phyloP scores from a whole-genome alignment of 2,329 filamentous ascomycete species.

The Hortaea werneckii region DNA sequence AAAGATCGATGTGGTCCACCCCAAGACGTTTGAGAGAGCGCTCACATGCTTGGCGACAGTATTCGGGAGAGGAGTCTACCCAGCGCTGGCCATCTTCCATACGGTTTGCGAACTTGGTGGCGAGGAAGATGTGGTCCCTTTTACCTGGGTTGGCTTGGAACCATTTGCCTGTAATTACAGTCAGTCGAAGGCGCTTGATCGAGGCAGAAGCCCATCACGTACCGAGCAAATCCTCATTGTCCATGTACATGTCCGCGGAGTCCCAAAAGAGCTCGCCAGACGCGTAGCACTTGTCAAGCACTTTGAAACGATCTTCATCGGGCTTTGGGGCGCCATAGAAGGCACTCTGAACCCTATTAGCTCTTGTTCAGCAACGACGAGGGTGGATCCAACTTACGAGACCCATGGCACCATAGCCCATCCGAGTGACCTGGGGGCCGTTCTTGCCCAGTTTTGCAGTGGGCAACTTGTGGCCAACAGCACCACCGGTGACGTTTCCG shows the following conservation, averaged over 20 bases:
- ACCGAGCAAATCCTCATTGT: conserved; percentile 37
- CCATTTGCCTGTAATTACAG: conserved; percentile 19
- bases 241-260: conserved; percentile 26
- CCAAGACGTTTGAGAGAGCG: conserved; percentile 32
- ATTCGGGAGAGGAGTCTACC: conserved; percentile 32
- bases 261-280: conserved; percentile 46
- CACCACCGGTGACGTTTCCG: conserved; percentile 14
- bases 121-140: conserved; percentile 40
- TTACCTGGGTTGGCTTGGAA: conserved; percentile 36
- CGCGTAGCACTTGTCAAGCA: conserved; percentile 43
- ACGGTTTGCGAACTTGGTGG: conserved; percentile 43
- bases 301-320: conserved; percentile 40
- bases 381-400: conserved; percentile 15
- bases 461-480: conserved; percentile 24
- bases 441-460: conserved; percentile 42
- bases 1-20: conserved; percentile 32
- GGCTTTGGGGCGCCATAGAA: conserved; percentile 40
- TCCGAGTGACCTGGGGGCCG: conserved; percentile 40
- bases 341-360: conserved; percentile 12
- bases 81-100: conserved; percentile 26
- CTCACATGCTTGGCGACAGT: conserved; percentile 29
- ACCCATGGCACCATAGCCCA: conserved; percentile 49
- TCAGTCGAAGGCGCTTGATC: background rate
- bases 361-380: background rate
- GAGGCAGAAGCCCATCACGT: conserved; percentile 5